Conservation (phyloP, 2,329 filamentous ascomycete genomes). For the Claviceps maximensis region DNA sequence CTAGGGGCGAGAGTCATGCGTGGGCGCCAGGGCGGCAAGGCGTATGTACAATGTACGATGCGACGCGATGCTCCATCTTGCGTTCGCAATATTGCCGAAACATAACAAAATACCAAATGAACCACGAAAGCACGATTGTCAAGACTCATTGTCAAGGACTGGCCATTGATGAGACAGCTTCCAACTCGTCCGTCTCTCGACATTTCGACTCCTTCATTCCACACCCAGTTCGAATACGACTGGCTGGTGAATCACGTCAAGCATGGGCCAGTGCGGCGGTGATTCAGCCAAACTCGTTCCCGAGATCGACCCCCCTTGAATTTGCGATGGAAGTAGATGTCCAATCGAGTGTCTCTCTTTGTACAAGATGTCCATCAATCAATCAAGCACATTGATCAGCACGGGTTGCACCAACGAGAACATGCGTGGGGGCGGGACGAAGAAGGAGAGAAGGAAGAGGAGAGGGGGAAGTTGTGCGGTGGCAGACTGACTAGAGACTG, state of each 20-base stretch:
- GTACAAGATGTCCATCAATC: background rate
- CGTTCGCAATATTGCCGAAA: background rate
- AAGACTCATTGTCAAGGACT: background rate
- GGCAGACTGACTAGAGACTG: too few species aligned
- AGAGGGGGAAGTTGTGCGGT: too few species aligned
- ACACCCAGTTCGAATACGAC: too few species aligned
- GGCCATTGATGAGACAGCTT: too few species aligned
- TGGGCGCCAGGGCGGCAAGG: background rate
- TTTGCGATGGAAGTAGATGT: background rate
- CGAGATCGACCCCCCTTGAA: background rate
- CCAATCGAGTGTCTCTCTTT: background rate
- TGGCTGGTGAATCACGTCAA: background rate
- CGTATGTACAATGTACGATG: too few species aligned
- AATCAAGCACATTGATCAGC: background rate
- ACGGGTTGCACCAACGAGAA: background rate
- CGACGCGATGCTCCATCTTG: background rate
- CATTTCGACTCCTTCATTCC: too few species aligned
- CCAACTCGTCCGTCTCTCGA: too few species aligned
- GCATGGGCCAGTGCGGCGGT: background rate
- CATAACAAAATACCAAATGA: background rate
- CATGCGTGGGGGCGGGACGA: background rate
- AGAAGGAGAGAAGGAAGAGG: too few species aligned
- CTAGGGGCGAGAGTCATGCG: background rate
- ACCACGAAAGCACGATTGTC: background rate
- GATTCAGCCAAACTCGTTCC: background rate